A percentile compares a stretch with the other conserved stretches of the same genome.
Conservation (phyloP, 495 filamentous ascomycete genomes). For the Astrocystis sublimbata region DNA sequence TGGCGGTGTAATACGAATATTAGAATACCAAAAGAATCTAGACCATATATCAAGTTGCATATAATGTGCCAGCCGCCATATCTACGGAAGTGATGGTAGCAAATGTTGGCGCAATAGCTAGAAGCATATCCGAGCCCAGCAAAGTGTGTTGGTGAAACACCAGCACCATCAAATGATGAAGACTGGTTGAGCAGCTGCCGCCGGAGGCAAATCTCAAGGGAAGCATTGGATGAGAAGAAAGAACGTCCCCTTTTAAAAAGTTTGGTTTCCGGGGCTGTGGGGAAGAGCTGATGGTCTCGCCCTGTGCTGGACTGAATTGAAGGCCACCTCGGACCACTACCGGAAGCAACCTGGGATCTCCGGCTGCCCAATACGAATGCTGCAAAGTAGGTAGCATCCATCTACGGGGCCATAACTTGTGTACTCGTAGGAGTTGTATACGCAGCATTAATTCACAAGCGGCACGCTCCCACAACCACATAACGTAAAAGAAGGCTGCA, state of each 20-base stretch:
- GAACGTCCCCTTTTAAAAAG: conserved; percentile 22
- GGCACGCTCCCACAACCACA: no score
- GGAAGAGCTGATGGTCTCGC: conserved; percentile 26
- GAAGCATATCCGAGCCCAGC: not conserved
- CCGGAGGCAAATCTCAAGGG: not conserved
- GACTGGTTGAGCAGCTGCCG: not conserved
- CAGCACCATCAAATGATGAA: not conserved
- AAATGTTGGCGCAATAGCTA: not conserved
- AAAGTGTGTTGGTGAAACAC: not conserved
- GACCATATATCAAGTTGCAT: no score
- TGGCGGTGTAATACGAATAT: not conserved
- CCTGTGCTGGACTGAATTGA: not conserved
- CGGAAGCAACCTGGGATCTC: conserved; percentile 3
- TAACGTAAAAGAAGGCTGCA: no score
- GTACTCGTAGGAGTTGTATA: no score
- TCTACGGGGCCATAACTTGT: no score
- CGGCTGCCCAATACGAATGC: not conserved
- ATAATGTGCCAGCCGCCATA: not conserved
- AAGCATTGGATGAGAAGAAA: not conserved
- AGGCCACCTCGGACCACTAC: conserved; percentile 1
- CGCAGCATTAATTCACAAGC: no score
- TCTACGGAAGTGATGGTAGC: not conserved
- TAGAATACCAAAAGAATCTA: not conserved
- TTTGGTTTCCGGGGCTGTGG: conserved; percentile 33
- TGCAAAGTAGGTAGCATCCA: no score